Evolutionary conservation across 2,329 filamentous ascomycete species (phyloP).

Genomic region (Tolypocladium nubicola): DNA sequence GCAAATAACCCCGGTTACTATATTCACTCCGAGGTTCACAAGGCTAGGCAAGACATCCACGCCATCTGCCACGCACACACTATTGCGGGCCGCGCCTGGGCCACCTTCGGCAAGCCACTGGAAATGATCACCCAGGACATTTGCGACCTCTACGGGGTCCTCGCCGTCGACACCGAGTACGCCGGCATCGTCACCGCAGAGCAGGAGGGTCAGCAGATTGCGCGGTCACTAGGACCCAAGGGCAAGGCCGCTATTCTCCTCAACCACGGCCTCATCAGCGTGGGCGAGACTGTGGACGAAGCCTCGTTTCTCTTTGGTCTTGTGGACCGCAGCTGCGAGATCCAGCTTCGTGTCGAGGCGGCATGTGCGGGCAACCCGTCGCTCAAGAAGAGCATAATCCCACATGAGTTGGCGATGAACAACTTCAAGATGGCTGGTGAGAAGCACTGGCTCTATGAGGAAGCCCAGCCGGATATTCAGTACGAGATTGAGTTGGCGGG

Average conservation of each 20-base stretch:
- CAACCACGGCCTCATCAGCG: constrained; percentile 64
- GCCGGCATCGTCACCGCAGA: constrained; percentile 43
- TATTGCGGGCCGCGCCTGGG: constrained; percentile 58
- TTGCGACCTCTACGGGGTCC: constrained; percentile 50
- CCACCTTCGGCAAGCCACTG: constrained; percentile 49
- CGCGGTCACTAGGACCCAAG: constrained; percentile 44
- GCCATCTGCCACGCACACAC: constrained; percentile 62
- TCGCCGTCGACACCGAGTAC: constrained; percentile 52
- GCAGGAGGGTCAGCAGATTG: constrained; percentile 56
- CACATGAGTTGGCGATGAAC: constrained; percentile 25
- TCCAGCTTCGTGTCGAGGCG: constrained; percentile 59
- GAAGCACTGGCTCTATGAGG: constrained; percentile 31
- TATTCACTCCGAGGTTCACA: constrained; percentile 60
- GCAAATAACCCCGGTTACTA: constrained; percentile 59
- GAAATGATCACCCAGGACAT: constrained; percentile 65
- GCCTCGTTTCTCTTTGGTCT: constrained; percentile 60
- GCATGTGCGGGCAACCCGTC: constrained; percentile 36
- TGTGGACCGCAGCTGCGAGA: constrained; percentile 57
- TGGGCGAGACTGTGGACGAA: constrained; percentile 63
- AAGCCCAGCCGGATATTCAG: constrained; percentile 36
- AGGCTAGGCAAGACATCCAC: constrained; percentile 52
- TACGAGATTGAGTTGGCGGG: constrained; percentile 32
- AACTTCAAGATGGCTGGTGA: constrained; percentile 35
- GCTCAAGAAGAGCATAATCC: constrained; percentile 29
- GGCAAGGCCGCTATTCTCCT: constrained; percentile 54